phyloP scores from a whole-genome alignment of 1,139 yeast species.

The Pichia sp. region DNA sequence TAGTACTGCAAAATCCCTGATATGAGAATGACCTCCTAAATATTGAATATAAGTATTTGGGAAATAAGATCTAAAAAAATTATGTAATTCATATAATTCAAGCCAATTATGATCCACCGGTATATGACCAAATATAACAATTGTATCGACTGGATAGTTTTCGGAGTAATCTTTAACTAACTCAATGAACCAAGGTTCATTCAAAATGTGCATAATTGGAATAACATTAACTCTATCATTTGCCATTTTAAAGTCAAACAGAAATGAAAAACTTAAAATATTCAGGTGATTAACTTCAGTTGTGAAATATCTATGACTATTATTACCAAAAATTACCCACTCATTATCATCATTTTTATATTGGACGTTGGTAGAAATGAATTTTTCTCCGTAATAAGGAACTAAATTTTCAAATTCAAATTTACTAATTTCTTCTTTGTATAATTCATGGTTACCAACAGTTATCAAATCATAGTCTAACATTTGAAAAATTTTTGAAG shows the following conservation, averaged over 20 bases:
- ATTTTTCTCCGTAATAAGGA: conserved; percentile 54
- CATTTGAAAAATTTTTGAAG: conserved; percentile 57
- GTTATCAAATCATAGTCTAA: conserved; percentile 76
- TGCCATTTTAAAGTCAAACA: conserved; percentile 67
- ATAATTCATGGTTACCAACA: conserved; percentile 89
- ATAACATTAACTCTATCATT: conserved; percentile 60
- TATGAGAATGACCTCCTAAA: conserved; percentile 93
- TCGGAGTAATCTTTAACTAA: conserved; percentile 37
- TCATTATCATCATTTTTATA: conserved; percentile 41
- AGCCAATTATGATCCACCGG: conserved; percentile 58
- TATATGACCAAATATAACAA: conserved; percentile 73
- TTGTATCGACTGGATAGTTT: conserved; percentile 49
- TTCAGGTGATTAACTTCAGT: conserved; percentile 50
- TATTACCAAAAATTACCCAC: conserved; percentile 61
- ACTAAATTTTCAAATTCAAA: conserved; percentile 62
- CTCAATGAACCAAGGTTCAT: conserved; percentile 59
- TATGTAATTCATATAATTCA: conserved; percentile 52
- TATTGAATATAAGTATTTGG: conserved; percentile 69
- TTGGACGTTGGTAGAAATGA: conserved; percentile 80
- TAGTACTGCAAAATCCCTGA: conserved; percentile 69
- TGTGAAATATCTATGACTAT: conserved; percentile 54
- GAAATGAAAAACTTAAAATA: conserved; percentile 68
- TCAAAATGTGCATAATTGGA: conserved; percentile 50
- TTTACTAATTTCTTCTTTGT: conserved; percentile 57
- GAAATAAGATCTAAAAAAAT: conserved; percentile 46